Base-by-base conservation (phyloP, 2,329 filamentous ascomycete genomes). In the Pseudogymnoascus sp. region DNA sequence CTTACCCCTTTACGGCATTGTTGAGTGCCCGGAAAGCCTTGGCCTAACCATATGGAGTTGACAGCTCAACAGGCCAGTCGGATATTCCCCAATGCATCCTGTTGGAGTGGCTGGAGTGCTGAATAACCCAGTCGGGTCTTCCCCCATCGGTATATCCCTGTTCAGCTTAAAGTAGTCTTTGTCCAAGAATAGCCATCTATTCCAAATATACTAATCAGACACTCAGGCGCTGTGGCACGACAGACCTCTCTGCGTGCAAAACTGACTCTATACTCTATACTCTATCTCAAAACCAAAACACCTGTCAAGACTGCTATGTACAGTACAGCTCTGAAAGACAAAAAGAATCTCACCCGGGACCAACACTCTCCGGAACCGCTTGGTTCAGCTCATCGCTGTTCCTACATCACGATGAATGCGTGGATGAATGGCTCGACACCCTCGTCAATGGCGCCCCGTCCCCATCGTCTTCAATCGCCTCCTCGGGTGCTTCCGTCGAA, bases 311-410 rank as follows among this genome's bases (percentile, higher is more conserved):
- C 48, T 27, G 35, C 33, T 55, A 55, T 33, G 48, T 55, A 55
- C 48, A 55, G 48, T 55, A 55, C 48, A 55, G 48, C 48, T 55
- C 29, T 21, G n/a, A 55, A 35, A 13, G 48, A 33, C 48, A 55
- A 55, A 18, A 55, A 21, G 48, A 33, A 21, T 33, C 29, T 55
- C 29, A 33, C 9, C 27, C n/a, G n/a, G 48, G 12, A 55, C 27
- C 5, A 7, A 29, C 4, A 18, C 27, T 21, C 15, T 21, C 48
- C 48, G 48, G 48, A 35, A 55, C 6, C 48, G 13, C 40, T 45
- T 15, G 8, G 4, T 10, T 45, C 40, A 27, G 40, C 40, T 27
- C 21, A 10, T 45, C 40, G 27, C 21, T 45, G 5, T 12, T 27
- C 48, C 29, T 9, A 55, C 27, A 7, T 55, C 31, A 55, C 48